Conservation (phyloP, 83 land plant species). For the Thuja plicata region DNA sequence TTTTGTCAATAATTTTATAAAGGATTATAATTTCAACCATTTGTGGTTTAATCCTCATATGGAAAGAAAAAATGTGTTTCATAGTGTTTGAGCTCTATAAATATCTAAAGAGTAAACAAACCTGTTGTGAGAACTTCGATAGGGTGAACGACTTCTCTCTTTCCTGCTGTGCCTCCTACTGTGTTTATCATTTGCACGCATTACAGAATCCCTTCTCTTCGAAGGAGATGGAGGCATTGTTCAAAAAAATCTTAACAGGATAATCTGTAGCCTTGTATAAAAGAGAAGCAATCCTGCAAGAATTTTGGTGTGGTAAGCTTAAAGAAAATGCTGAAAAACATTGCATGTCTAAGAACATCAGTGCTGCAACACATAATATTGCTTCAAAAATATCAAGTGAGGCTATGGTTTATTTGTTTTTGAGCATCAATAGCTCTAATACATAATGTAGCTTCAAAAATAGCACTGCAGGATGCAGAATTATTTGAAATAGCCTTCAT, state of each 20-base stretch:
- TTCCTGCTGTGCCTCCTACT: constrained; percentile 14
- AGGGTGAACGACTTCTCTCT: constrained; percentile 10
- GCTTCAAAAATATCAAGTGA: background rate
- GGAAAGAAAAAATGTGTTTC: background rate
- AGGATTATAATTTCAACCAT: background rate
- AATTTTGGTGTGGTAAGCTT: background rate
- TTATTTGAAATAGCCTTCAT: background rate
- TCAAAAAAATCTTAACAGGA: background rate
- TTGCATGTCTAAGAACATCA: background rate
- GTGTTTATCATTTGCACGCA: background rate
- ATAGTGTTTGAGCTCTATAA: background rate
- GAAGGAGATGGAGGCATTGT: constrained; percentile 1
- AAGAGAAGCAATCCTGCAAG: constrained; percentile 6
- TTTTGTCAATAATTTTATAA: background rate
- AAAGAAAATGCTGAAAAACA: background rate
- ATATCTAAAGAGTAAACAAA: background rate
- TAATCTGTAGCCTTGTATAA: background rate
- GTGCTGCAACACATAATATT: background rate
- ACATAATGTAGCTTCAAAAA: background rate
- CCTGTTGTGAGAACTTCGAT: constrained; percentile 5
- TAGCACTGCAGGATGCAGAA: background rate
- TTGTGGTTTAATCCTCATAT: background rate
- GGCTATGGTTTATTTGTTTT: background rate
- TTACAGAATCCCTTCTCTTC: background rate
- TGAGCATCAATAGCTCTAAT: background rate